Percentiles rank a stretch among this genome's conserved stretches.
These are phyloP conservation scores for Ehretia macrophylla DNA, from an alignment of 257 asterid genomes.

Conservation along the genomic window DNA sequence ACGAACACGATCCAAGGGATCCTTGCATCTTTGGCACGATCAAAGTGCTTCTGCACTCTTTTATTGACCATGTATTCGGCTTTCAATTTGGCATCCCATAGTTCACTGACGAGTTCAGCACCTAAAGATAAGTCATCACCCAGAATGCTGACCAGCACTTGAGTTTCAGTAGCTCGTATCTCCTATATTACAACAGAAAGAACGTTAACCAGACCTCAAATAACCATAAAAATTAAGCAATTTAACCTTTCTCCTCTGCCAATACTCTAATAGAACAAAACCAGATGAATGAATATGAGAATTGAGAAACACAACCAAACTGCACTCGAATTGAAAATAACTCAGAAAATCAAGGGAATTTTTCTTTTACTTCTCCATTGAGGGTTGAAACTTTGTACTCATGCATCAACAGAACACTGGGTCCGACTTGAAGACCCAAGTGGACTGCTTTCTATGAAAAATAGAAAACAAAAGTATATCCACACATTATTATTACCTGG, in stretches of 20 bases:
- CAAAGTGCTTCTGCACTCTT: constrained; percentile 60
- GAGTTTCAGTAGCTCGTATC: constrained; percentile 74
- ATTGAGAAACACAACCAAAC: no score
- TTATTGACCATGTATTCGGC: constrained; percentile 62
- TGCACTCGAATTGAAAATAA: no score
- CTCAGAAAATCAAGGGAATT: no score
- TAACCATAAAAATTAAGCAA: not conserved
- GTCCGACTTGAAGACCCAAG: no score
- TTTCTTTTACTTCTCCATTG: no score
- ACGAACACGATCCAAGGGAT: constrained; percentile 84
- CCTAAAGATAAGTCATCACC: constrained; percentile 65
- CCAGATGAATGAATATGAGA: no score
- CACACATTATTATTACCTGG: constrained; percentile 38
- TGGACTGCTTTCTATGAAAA: no score
- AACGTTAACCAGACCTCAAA: no score
- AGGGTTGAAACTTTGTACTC: no score
- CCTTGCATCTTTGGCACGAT: constrained; percentile 52
- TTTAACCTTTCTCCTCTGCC: not conserved
- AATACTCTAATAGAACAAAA: no score
- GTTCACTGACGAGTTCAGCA: constrained; percentile 61
- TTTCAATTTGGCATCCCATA: constrained; percentile 73
- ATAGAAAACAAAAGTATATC: no score
- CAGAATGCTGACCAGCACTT: constrained; percentile 80
- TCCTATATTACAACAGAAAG: constrained; percentile 32
- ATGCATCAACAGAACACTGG: no score